Evolutionary conservation across 768 basidiomycete genomes (phyloP), one percentile per base, ranked within the genome.

Genomic region (Trametes cingulata): DNA sequence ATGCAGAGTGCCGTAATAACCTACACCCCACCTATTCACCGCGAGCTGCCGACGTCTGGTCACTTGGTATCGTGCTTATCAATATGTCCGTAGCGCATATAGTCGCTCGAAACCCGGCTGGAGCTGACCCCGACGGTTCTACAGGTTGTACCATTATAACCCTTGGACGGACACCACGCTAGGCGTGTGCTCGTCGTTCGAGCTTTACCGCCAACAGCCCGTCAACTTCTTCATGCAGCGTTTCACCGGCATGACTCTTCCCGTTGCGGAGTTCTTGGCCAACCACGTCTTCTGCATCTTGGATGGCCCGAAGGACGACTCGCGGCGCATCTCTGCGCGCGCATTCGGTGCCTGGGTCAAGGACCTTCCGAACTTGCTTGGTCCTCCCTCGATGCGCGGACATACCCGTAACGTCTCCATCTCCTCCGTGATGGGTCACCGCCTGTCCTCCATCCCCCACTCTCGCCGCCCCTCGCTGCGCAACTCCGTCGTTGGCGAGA

Each of bases 21-120:
- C 82, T 95, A 65, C 91, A 90, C 27, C 95, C 97, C 63, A 91
- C 90, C 50, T 99, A 99, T 79, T 84, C 85, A 64, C 95, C 96
- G 62, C 90, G 90, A 68, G 91, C 92, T 58, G 97, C 97, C 62
- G 96, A 99, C 76, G 94, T 99, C 54, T 99, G 94, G 96, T 98
- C 96, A 24, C 82, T 99, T 67, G 96, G 96, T 63, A 97, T 99
- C 72, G 97, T 99, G 65, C 85, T 99, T 68, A 93, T 99, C 82
- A 99, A 99, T 75, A 95, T 98, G 93, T 91, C 67, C 36, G 86
- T 79, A 19, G 56, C 56, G 58, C 51, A 35, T 62, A 51, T 57
- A 55, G 6, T 12, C 35, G 41, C 47, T 19, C 4, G 36, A 22
- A 35, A 67, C 55, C 15, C 29, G 29, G 10, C 29, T 60, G 47